These are phyloP conservation scores for Claviceps spartinae DNA, from an alignment of 2,329 filamentous ascomycete genomes.

Conservation along the genomic window DNA sequence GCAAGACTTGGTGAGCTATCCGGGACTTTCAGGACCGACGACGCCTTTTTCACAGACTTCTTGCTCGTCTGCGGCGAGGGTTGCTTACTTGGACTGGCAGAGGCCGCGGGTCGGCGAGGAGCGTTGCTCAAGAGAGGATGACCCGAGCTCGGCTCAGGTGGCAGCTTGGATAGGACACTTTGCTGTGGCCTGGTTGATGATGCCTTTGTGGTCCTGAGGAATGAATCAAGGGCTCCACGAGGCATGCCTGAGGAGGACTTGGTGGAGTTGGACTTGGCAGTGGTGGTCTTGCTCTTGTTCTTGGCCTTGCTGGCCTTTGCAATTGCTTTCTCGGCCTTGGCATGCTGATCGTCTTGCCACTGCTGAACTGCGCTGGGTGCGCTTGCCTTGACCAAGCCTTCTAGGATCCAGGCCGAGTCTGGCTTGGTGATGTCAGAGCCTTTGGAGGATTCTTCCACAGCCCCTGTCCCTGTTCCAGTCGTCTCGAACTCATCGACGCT, in stretches of 20 bases:
- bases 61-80: constrained; percentile 12
- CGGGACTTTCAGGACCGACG: constrained; percentile 23
- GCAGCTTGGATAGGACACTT: not conserved
- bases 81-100: constrained; percentile 22
- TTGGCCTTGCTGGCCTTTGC: constrained; percentile 6
- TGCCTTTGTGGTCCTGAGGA: constrained; percentile 26
- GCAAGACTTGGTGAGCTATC: constrained; percentile 27
- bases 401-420: constrained; percentile 32
- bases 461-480: constrained; percentile 9
- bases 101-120: not conserved
- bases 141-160: constrained; percentile 4
- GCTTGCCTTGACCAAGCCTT: constrained; percentile 17
- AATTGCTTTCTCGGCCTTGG: constrained; percentile 12
- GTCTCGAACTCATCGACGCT: constrained; percentile 51
- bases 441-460: constrained; percentile 17
- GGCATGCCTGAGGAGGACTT: constrained; percentile 10
- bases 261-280: constrained; percentile 7
- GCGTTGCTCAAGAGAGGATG: not conserved
- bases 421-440: constrained; percentile 52
- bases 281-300: constrained; percentile 12
- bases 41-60: constrained; percentile 10
- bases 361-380: constrained; percentile 13
- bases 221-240: constrained; percentile 25
- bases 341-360: constrained; percentile 15
- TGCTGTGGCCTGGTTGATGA: not conserved